Evolutionary conservation across 305 asterid genomes (phyloP), one percentile per base, ranked within the genome.

Genomic region (Ilex paraguariensis): DNA sequence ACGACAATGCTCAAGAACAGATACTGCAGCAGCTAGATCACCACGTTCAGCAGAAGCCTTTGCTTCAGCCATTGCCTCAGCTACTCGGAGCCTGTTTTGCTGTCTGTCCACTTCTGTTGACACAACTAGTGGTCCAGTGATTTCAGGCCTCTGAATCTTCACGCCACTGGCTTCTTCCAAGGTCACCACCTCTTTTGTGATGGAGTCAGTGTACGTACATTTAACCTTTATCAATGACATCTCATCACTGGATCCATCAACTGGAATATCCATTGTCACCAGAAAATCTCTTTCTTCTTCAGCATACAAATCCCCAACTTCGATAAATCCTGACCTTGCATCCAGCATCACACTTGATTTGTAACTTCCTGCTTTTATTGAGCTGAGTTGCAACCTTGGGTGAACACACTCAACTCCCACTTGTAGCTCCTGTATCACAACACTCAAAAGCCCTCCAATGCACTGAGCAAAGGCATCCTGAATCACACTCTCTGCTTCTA

Each of bases 401-500:
- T 84, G 78, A 32, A 79, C 28, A 69, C 97, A 84, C 72, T 85
- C 94, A 0, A 89, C 62, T 60, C 80, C 87, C 56, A 89, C 81
- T 33, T 46, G 61, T 13, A 87, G 54, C 33, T 89, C 91, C 77
- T 89, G 97, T 11, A 81, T 79, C 10, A 89, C 95, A 14, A 89
- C 90, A 52, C 96, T 89, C 65, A 89, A 60, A 50, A 89, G 85
- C 13, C 98, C 97, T 0, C 98, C 97, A 15, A 92, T 90, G 79
- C 98, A 92, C 73, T 92, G 98, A 3, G 98, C 98, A 61, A 92
- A 92, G 13, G 98, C 96, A 14, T 92, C 98, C 75, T 92, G 98
- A 62, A 92, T 85, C 68, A 86, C 91, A 7, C 42, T 66, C 67
- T 93, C 97, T 0, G 85, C 74, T 78, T 93, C 99, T n/a, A 93